Conservation (phyloP, 192 early-diverging fungal species). For the Coemansia sp. region DNA sequence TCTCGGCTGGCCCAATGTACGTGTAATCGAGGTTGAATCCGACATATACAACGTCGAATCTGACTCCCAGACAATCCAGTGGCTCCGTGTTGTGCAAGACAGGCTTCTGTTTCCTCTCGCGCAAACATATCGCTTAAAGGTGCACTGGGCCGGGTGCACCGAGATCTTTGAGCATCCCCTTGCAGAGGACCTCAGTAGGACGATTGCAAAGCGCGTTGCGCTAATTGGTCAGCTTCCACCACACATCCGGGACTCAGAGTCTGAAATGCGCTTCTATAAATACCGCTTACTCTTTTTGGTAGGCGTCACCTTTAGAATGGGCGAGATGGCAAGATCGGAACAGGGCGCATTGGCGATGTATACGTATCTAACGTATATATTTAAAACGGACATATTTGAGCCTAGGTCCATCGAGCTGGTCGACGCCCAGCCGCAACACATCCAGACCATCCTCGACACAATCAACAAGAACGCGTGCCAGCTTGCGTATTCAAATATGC, state of each 20-base stretch:
- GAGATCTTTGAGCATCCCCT: conserved; percentile 54
- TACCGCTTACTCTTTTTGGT: conserved; percentile 46
- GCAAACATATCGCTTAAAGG: conserved; percentile 37
- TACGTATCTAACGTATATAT: conserved; percentile 37
- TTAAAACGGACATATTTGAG: conserved; percentile 50
- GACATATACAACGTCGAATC: conserved; percentile 34
- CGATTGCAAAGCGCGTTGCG: conserved; percentile 20
- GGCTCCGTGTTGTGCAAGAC: conserved; percentile 45
- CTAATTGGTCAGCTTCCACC: conserved; percentile 29
- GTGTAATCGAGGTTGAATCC: conserved; percentile 37
- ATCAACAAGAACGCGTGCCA: conserved; percentile 43
- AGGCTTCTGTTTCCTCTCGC: conserved; percentile 30
- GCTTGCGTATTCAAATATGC: conserved; percentile 44
- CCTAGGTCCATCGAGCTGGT: conserved; percentile 27
- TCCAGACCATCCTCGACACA: conserved; percentile 32
- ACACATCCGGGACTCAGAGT: conserved; percentile 12
- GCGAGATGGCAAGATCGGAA: conserved; percentile 29
- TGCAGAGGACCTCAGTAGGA: conserved; percentile 14
- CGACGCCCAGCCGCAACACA: conserved; percentile 37
- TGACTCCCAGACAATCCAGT: conserved; percentile 21
- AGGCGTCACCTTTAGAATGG: conserved; percentile 48
- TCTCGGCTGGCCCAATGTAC: conserved; percentile 44
- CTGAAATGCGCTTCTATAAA: conserved; percentile 43
- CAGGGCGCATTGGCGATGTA: conserved; percentile 41
- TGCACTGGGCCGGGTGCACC: conserved; percentile 47